These are phyloP conservation scores for Paramecium sonneborni DNA, from an alignment of 73 alveolate genomes.

Conservation along the genomic window DNA sequence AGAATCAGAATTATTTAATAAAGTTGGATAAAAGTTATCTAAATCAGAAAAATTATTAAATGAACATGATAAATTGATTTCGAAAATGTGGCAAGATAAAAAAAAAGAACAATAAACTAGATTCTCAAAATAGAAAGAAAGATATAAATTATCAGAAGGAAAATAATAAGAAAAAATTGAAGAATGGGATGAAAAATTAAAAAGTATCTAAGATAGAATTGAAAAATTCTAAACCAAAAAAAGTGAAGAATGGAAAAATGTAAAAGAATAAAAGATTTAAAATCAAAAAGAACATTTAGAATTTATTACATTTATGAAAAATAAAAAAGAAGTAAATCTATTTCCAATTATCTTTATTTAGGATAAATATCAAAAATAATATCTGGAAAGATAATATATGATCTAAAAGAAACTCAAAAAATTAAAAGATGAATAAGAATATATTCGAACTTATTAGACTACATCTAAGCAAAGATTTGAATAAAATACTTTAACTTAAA, in stretches of 20 bases:
- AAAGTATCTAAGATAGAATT: background rate
- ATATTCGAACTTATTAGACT: background rate
- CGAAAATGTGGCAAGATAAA: background rate
- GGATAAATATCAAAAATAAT: background rate
- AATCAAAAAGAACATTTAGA: background rate
- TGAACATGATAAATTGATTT: background rate
- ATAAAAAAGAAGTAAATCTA: background rate
- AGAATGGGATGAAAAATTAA: constrained; percentile 13
- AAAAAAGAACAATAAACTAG: background rate
- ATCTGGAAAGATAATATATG: background rate
- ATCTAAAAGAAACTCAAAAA: background rate
- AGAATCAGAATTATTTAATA: background rate
- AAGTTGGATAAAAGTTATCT: background rate
- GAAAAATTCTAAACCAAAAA: background rate
- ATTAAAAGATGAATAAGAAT: background rate
- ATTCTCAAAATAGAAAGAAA: background rate
- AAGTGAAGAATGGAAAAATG: background rate
- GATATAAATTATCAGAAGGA: background rate
- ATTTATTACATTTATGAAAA: background rate
- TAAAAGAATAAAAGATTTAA: background rate
- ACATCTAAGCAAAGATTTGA: background rate
- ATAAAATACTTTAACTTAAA: background rate
- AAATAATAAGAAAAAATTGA: background rate
- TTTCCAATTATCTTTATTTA: background rate
- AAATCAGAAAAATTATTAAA: background rate